These are phyloP conservation scores for Microcera coccophila DNA, from an alignment of 2,329 filamentous ascomycete genomes.

Conservation along the genomic window DNA sequence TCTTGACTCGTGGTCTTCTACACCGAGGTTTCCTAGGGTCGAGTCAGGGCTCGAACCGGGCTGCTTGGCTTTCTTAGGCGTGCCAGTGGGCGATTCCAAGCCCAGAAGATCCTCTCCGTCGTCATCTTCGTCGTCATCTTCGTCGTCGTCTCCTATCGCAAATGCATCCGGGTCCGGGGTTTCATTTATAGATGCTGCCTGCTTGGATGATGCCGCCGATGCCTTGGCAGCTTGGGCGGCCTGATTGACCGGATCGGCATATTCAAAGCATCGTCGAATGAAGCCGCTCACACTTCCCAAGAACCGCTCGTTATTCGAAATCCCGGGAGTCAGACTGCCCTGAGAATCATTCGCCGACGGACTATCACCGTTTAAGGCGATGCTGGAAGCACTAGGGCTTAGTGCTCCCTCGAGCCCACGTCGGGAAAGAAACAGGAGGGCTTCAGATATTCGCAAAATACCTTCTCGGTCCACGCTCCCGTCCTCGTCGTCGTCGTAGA, in stretches of 20 bases:
- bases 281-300: constrained; percentile 92
- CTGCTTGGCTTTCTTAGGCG: constrained; percentile 41
- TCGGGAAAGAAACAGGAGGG: constrained; percentile 84
- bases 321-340: constrained; percentile 42
- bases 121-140: constrained; percentile 65
- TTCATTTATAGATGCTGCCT: constrained; percentile 21
- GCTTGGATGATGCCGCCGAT: constrained; percentile 11
- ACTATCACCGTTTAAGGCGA: constrained; percentile 45
- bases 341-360: constrained; percentile 31
- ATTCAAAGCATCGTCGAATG: constrained; percentile 94
- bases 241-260: constrained; percentile 73
- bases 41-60: constrained; percentile 39
- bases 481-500: constrained; percentile 90
- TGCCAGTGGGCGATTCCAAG: constrained; percentile 47
- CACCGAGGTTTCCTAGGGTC: constrained; percentile 15
- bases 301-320: constrained; percentile 78
- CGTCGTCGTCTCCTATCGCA: constrained; percentile 70
- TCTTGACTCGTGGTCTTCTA: constrained; percentile 19
- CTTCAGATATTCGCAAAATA: constrained; percentile 90
- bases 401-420: constrained; percentile 76
- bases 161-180: constrained; percentile 52
- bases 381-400: constrained; percentile 59
- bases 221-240: constrained; percentile 44
- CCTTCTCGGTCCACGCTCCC: constrained; percentile 93
- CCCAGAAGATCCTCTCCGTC: constrained; percentile 59